Percentiles rank a stretch among this genome's conserved stretches.
Evolutionary conservation across 371 early-diverging fungal species (phyloP).

Genomic region (Mortierella sp.): DNA sequence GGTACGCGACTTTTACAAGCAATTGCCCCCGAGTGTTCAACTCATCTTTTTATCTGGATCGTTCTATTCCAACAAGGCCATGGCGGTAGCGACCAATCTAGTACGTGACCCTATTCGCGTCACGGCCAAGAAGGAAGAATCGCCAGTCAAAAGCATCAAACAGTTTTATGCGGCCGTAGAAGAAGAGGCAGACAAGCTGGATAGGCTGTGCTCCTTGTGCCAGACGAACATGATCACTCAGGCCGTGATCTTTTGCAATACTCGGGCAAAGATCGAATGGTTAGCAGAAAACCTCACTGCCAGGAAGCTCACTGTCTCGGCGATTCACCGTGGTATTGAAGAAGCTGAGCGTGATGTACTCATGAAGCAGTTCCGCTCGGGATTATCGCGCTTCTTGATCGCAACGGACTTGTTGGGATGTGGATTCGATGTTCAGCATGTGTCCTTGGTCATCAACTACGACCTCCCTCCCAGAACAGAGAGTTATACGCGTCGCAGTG

Average conservation of each 20-base stretch:
- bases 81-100: conserved; percentile 88
- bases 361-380: conserved; percentile 74
- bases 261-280: conserved; percentile 96
- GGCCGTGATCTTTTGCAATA: conserved; percentile 96
- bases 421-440: conserved; percentile 97
- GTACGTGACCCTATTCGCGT: conserved; percentile 90
- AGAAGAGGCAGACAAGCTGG: conserved; percentile 94
- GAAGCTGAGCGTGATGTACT: conserved; percentile 88
- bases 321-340: conserved; percentile 97
- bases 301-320: conserved; percentile 93
- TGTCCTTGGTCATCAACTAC: conserved; percentile 93
- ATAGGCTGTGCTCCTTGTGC: conserved; percentile 96
- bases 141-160: conserved; percentile 91
- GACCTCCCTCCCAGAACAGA: conserved; percentile 92
- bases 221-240: conserved; percentile 64
- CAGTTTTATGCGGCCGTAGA: conserved; percentile 90
- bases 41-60: conserved; percentile 91
- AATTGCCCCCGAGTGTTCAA: conserved; percentile 81
- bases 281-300: conserved; percentile 91
- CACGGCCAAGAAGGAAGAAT: conserved; percentile 92
- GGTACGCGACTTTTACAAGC: conserved; percentile 88
- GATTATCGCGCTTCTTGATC: conserved; percentile 83
- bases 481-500: conserved; percentile 63
- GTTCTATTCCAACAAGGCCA: conserved; percentile 86
- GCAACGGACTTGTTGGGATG: conserved; percentile 94